These are phyloP conservation scores for Ustilago sp. DNA, from an alignment of 1,284 basidiomycete genomes.

Conservation along the genomic window DNA sequence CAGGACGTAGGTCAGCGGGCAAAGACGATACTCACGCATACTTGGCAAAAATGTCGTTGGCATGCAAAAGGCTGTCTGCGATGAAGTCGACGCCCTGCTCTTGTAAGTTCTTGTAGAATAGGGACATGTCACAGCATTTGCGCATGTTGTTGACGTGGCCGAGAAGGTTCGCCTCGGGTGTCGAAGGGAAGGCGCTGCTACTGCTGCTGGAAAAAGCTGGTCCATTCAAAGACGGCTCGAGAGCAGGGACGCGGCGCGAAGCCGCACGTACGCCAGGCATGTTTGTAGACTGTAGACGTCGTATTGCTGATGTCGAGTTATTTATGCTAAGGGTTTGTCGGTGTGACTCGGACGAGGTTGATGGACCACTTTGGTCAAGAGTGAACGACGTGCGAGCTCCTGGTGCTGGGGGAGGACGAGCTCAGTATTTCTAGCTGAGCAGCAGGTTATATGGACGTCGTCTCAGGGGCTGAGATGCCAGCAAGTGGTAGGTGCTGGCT, in stretches of 20 bases:
- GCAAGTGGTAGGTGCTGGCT: conserved; percentile 5
- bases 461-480: background rate
- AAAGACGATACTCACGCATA: conserved; percentile 38
- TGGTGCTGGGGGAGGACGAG: background rate
- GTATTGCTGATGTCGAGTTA: background rate
- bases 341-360: background rate
- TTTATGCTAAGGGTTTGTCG: background rate
- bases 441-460: background rate
- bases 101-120: conserved; percentile 37
- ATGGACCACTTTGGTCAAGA: background rate
- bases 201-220: conserved; percentile 32
- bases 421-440: background rate
- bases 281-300: conserved; percentile 2
- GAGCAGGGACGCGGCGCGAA: conserved; percentile 35
- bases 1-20: background rate
- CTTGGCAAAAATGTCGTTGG: conserved; percentile 48
- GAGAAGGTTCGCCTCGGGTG: conserved; percentile 41
- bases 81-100: conserved; percentile 48
- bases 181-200: conserved; percentile 22
- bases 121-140: conserved; percentile 53
- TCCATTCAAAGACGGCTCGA: conserved; percentile 16
- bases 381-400: background rate
- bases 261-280: conserved; percentile 39
- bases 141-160: conserved; percentile 55
- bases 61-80: conserved; percentile 45